Evolutionary conservation across 371 early-diverging fungal genomes (phyloP), one percentile per base, ranked within the genome.

Genomic region (Zychaea mexicana): DNA sequence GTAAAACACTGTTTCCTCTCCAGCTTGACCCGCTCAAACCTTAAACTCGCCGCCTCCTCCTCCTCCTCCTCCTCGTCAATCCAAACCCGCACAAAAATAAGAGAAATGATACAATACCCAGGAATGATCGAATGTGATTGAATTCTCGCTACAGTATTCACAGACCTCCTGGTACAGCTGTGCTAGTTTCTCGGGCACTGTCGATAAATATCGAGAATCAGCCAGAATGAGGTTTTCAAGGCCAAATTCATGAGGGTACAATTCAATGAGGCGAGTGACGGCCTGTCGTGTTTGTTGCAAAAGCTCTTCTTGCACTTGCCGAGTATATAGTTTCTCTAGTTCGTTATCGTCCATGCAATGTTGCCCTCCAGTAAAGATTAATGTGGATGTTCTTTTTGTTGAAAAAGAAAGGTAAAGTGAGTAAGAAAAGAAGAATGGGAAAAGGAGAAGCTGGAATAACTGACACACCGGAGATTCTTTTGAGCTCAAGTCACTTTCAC

Each of bases 101-200:
- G 12, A 33, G 12, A 33, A 33, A 33, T 8, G 33, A 33, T 33
- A 33, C n/a, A 65, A 66, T 72, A 81, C 81, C 78, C 75, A 78
- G 32, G 69, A 70, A 68, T 78, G 76, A 63, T 81, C 78, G 64
- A 81, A 81, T 21, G 49, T 57, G n/a, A 81, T 38, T 15, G 66
- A 60, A 22, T 72, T 72, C 24, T 67, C 62, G 13, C 57, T 61
- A 47, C 76, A 78, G 57, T 71, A 69, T 12, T 78, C 74, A 65
- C 70, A 69, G 2, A 73, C 69, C 39, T 77, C 72, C 66, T 73
- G 66, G 46, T 75, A 73, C 15, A 73, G 61, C 57, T 70, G 66
- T 22, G 74, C 66, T 30, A 80, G 59, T 39, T 66, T 64, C 31
- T 80, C 76, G 17, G 68, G 62, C 2, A 71, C 66, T 0, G 69